Evolutionary conservation across 2,329 filamentous ascomycete genomes (phyloP).

Genomic region (Apiospora aurea): DNA sequence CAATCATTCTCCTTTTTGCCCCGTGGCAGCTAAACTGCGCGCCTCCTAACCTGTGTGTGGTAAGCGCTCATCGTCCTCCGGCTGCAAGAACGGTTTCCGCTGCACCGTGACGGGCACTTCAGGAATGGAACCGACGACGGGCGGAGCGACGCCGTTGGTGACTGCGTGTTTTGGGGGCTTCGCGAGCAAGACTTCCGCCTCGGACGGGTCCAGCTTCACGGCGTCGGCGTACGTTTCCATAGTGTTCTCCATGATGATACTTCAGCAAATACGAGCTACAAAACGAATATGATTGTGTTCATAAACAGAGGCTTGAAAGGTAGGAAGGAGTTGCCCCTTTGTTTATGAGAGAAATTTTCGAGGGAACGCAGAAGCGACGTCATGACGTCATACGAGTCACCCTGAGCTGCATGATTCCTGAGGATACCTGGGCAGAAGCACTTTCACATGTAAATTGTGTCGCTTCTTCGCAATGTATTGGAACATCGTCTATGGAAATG

Average conservation of each 20-base stretch:
- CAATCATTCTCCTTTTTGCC: not conserved
- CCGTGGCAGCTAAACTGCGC: not conserved
- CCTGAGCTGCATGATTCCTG: not conserved
- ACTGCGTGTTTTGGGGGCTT: conserved; percentile 12
- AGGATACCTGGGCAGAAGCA: not conserved
- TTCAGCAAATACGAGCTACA: not conserved
- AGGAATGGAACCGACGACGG: conserved; percentile 32
- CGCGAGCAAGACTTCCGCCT: not conserved
- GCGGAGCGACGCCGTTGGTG: conserved; percentile 22
- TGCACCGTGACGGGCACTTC: conserved; percentile 37
- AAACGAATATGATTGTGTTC: not conserved
- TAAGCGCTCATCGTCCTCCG: conserved; percentile 37
- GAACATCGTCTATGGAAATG: not conserved
- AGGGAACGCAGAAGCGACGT: not conserved
- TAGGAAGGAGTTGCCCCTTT: not conserved
- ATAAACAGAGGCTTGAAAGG: accelerated
- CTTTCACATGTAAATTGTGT: not conserved
- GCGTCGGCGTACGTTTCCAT: conserved; percentile 25
- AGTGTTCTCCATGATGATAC: not conserved
- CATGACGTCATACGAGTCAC: not conserved
- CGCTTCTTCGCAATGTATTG: not conserved
- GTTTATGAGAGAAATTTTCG: not conserved
- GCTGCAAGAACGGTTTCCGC: conserved; percentile 41
- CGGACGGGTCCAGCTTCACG: conserved; percentile 5
- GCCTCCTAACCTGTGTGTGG: conserved; percentile 35